A percentile compares a stretch with the other conserved stretches of the same genome.
Conservation (phyloP, 208 protist species). For the Borovskyia barvae region DNA sequence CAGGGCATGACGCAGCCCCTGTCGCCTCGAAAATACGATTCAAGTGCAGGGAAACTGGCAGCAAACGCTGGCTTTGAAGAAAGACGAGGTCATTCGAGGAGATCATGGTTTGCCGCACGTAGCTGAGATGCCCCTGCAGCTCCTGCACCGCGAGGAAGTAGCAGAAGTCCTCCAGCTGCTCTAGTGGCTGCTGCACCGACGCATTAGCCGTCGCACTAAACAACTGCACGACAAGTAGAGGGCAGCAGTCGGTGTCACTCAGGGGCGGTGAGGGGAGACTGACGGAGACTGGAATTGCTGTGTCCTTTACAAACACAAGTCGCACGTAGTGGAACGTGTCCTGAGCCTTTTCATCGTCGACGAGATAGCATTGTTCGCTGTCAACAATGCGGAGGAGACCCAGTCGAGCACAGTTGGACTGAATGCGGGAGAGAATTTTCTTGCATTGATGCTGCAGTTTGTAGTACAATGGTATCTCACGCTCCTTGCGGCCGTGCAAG, state of each 20-base stretch:
- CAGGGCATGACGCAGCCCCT: background rate
- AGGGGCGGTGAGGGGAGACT: conserved; percentile 49
- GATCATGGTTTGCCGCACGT: conserved; percentile 81
- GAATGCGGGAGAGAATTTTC: conserved; percentile 72
- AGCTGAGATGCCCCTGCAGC: conserved; percentile 85
- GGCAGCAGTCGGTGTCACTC: conserved; percentile 55
- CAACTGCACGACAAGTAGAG: conserved; percentile 77
- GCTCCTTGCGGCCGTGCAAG: conserved; percentile 53
- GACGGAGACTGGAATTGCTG: conserved; percentile 37
- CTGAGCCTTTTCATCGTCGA: conserved; percentile 70
- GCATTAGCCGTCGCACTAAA: conserved; percentile 73
- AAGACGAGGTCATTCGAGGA: conserved; percentile 85
- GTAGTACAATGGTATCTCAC: conserved; percentile 87
- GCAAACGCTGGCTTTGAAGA: conserved; percentile 67
- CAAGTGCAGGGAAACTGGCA: conserved; percentile 51
- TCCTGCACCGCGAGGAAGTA: conserved; percentile 87
- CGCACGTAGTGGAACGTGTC: conserved; percentile 89
- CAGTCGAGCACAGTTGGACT: conserved; percentile 65
- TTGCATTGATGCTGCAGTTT: conserved; percentile 89
- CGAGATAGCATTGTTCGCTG: conserved; percentile 85
- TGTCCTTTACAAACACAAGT: conserved; percentile 84
- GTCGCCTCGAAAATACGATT: conserved; percentile 6
- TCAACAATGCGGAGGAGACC: conserved; percentile 87
- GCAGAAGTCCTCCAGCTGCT: conserved; percentile 84
- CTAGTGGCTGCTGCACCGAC: conserved; percentile 54